Evolutionary conservation across 2,329 filamentous ascomycete genomes (phyloP), one percentile per base, ranked within the genome.

Genomic region (Arthrinium phaeospermum): DNA sequence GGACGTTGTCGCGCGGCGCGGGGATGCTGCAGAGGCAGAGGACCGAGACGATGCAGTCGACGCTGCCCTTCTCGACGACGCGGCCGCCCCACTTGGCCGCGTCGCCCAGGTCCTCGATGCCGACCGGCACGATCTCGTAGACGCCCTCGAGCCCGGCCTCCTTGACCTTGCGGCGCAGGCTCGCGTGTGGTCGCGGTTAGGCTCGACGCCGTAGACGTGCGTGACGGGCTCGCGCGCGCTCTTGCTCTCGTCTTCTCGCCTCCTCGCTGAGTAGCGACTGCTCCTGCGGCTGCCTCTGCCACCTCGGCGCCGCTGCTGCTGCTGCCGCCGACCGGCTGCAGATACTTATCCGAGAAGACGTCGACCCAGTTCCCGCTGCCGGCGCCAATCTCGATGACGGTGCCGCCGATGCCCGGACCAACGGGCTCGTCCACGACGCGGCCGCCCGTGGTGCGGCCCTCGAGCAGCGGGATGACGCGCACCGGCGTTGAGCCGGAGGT

Each of bases 11-110:
- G 76, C 88, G 82, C 4, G 89, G 90, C 3, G 90, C 86, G 0
- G 91, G 91, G 69, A 92, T 91, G 75, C 88, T 89, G 83, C 90
- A 92, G 45, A 92, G 83, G 71, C 90, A 91, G 71, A 91, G 82
- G 37, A 92, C 81, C 2, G 88, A 87, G 67, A 92, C 88, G 72
- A 92, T 87, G 79, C 87, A 88, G 75, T 91, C 89, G 24, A 90
- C 84, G 69, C 84, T 88, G 27, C 82, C 89, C 53, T 83, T 83
- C 70, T 85, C 80, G 16, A 92, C 80, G 16, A 92, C 83, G 44
- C 82, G 82, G 1, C 85, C 86, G 10, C 80, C 79, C 84, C 85
- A 86, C 37, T 81, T 81, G 2, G 79, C 77, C 3, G 79, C 72
- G 45, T 84, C 77, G 73, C 81, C 77, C 71, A 92, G 81, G 70